Conservation (phyloP, 768 basidiomycete species). For the Russula griseocarnosa region DNA sequence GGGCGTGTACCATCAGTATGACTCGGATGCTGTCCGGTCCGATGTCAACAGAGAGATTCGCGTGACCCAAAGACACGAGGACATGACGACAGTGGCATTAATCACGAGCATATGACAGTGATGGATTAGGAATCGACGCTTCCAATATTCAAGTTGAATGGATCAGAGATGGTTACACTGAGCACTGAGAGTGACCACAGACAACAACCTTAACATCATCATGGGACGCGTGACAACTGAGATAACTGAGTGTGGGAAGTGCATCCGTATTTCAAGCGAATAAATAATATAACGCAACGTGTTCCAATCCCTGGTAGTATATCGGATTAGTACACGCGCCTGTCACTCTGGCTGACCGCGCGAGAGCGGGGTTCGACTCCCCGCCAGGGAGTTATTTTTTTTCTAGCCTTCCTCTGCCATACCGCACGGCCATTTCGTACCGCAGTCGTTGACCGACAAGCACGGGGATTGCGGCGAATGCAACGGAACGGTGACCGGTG, state of each 20-base stretch:
- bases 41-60: background rate
- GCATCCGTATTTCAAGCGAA: background rate
- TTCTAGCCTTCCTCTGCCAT: background rate
- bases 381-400: slow-evolving; percentile 32
- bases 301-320: background rate
- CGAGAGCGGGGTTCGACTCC: slow-evolving; percentile 38
- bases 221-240: too few species aligned
- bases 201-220: too few species aligned
- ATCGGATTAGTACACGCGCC: slow-evolving; percentile 7
- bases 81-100: background rate
- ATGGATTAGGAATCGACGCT: background rate
- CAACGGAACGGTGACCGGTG: too few species aligned
- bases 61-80: slow-evolving; percentile 1
- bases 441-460: too few species aligned
- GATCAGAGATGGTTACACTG: background rate
- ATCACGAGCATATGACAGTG: background rate
- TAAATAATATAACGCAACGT: background rate
- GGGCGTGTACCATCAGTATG: background rate
- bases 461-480: too few species aligned
- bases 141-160: background rate
- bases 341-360: slow-evolving; percentile 21
- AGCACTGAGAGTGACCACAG: too few species aligned
- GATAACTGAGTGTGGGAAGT: too few species aligned
- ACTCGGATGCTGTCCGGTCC: background rate
- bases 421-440: too few species aligned